phyloP scores from a whole-genome alignment of 192 early-diverging fungal genomes.

The Chytriomyces confervae region DNA sequence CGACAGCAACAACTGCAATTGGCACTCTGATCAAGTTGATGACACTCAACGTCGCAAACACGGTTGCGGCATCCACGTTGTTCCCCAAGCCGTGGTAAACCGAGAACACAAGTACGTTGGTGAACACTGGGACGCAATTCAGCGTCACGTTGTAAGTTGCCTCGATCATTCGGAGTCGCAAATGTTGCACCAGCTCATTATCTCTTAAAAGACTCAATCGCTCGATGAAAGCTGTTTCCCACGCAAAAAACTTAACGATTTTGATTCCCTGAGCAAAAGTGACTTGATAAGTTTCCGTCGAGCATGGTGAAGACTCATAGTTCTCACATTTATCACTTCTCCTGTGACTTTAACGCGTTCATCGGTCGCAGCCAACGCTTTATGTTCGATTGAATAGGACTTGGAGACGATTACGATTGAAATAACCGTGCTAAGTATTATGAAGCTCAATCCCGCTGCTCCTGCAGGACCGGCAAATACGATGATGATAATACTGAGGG shows the following conservation, averaged over 20 bases:
- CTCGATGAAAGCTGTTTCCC: conserved; percentile 77
- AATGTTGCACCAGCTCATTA: too few species aligned
- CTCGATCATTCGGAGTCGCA: too few species aligned
- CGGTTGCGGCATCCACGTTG: conserved; percentile 50
- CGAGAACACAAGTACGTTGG: conserved; percentile 24
- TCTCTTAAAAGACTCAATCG: conserved; percentile 6
- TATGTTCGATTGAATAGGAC: neutral
- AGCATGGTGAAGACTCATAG: too few species aligned
- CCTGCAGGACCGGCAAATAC: conserved; percentile 2
- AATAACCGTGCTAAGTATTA: neutral
- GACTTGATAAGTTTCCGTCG: too few species aligned
- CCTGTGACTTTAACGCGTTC: neutral
- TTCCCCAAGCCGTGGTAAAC: conserved; percentile 36
- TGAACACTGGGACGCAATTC: conserved; percentile 16
- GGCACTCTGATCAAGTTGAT: conserved; percentile 58
- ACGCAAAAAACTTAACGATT: conserved; percentile 91
- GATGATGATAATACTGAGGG: neutral
- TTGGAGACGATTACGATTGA: neutral
- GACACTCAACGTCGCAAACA: conserved; percentile 64
- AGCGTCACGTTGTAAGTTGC: too few species aligned
- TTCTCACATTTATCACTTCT: neutral
- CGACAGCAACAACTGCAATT: neutral
- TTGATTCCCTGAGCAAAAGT: conserved; percentile 62
- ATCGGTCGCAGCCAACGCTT: neutral
- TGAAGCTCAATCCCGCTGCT: neutral